These are phyloP conservation scores for Rutstroemia sydowiana DNA, from an alignment of 2,329 filamentous ascomycete species.

Conservation along the genomic window DNA sequence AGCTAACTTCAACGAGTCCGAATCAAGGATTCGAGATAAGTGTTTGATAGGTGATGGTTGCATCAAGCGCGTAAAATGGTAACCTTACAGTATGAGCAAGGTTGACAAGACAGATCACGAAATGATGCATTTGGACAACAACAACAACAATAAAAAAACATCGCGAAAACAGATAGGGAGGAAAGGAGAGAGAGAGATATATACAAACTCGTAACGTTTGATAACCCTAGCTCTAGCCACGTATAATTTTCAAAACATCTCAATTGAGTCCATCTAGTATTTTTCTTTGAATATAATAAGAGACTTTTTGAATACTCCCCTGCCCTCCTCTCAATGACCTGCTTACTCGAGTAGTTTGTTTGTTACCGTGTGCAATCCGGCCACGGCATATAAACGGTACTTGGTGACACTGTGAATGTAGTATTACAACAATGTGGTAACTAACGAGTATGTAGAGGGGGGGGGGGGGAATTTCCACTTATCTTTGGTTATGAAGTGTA, in stretches of 20 bases:
- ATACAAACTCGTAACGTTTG: no score
- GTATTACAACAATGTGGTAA: neutral
- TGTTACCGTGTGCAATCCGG: no score
- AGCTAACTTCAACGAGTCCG: no score
- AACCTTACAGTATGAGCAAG: neutral
- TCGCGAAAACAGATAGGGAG: neutral
- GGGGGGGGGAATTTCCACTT: neutral
- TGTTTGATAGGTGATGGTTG: slow-evolving; percentile 16
- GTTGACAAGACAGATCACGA: neutral
- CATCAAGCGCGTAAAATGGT: slow-evolving; percentile 28
- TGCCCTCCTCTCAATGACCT: no score
- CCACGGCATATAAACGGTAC: no score
- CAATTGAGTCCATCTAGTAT: no score
- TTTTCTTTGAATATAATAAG: no score
- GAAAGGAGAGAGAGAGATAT: neutral
- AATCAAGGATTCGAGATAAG: slow-evolving; percentile 13
- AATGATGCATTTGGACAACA: neutral
- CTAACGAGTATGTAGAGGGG: neutral
- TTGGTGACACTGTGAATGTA: no score
- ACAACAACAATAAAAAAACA: neutral
- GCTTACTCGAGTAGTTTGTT: no score
- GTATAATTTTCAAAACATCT: neutral
- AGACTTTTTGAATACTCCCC: no score
- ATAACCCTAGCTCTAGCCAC: no score
- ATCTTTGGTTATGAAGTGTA: no score